Conservation (phyloP, 768 basidiomycete genomes). For the Rhizopogon vulgaris region DNA sequence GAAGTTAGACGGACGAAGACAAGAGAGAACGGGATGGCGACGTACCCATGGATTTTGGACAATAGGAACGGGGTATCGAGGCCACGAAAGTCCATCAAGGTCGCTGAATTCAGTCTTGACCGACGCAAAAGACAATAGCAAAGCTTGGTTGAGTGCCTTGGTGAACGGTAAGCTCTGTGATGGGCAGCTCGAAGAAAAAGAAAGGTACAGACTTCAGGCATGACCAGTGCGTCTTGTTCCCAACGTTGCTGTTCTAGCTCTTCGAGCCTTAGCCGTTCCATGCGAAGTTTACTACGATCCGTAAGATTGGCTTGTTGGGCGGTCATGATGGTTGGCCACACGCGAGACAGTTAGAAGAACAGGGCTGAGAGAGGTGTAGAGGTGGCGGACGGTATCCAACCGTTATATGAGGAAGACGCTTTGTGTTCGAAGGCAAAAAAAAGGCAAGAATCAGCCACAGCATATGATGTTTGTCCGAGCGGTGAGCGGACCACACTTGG, state of each 20-base stretch:
- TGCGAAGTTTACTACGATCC: slow-evolving; percentile 42
- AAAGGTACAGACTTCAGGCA: slow-evolving; percentile 42
- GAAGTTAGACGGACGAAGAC: background rate
- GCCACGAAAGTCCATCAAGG: slow-evolving; percentile 53
- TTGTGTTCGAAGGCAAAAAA: slow-evolving; percentile 1
- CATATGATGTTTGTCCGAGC: background rate
- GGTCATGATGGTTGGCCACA: background rate
- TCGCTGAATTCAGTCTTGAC: slow-evolving; percentile 61
- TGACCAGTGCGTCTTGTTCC: slow-evolving; percentile 49
- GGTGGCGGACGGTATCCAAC: slow-evolving; percentile 3
- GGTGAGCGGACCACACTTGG: background rate
- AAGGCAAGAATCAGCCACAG: background rate
- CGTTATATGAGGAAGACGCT: background rate
- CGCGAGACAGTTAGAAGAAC: background rate
- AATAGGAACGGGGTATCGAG: slow-evolving; percentile 28
- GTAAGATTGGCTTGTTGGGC: slow-evolving; percentile 15
- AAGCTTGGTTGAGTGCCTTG: slow-evolving; percentile 26
- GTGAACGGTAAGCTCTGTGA: background rate
- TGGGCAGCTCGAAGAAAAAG: background rate
- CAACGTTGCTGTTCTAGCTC: slow-evolving; percentile 49
- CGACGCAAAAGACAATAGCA: slow-evolving; percentile 38
- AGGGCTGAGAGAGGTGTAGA: background rate
- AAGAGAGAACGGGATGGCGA: background rate
- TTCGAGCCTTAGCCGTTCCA: slow-evolving; percentile 38
- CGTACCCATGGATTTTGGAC: slow-evolving; percentile 22